These are phyloP conservation scores for Rhodosporidiobolus sp. DNA, from an alignment of 768 basidiomycete genomes.

Conservation along the genomic window DNA sequence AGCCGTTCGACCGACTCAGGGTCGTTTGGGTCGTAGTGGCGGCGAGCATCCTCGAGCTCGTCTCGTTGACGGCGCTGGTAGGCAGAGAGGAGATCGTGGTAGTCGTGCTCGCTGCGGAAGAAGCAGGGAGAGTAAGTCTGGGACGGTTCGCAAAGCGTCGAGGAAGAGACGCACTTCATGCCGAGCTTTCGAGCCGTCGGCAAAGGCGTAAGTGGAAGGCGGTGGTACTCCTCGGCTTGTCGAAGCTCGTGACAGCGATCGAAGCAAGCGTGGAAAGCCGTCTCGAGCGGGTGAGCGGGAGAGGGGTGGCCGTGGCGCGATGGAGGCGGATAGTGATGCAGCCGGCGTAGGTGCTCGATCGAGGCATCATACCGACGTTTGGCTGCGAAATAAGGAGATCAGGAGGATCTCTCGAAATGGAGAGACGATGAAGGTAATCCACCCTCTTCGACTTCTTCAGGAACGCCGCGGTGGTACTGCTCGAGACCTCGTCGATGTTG, in stretches of 20 bases:
- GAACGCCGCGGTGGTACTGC: no score
- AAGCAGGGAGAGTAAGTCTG: not conserved
- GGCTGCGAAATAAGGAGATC: no score
- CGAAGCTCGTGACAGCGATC: not conserved
- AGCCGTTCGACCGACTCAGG: not conserved
- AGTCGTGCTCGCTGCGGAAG: not conserved
- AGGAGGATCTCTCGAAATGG: no score
- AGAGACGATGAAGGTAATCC: no score
- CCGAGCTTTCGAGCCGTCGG: not conserved
- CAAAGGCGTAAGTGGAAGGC: not conserved
- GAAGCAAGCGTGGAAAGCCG: not conserved
- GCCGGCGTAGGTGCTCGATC: no score
- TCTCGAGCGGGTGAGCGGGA: not conserved
- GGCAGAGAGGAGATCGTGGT: not conserved
- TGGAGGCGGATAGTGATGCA: no score
- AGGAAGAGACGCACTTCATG: not conserved
- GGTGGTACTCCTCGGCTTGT: not conserved
- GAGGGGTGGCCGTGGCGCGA: no score
- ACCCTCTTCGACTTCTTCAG: no score
- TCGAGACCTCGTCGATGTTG: no score
- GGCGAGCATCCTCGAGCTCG: not conserved
- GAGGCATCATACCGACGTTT: no score
- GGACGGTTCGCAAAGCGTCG: not conserved
- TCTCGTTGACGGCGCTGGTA: not conserved
- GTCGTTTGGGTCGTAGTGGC: not conserved